phyloP scores from a whole-genome alignment of 2,329 filamentous ascomycete species.

The Moelleriella libera region DNA sequence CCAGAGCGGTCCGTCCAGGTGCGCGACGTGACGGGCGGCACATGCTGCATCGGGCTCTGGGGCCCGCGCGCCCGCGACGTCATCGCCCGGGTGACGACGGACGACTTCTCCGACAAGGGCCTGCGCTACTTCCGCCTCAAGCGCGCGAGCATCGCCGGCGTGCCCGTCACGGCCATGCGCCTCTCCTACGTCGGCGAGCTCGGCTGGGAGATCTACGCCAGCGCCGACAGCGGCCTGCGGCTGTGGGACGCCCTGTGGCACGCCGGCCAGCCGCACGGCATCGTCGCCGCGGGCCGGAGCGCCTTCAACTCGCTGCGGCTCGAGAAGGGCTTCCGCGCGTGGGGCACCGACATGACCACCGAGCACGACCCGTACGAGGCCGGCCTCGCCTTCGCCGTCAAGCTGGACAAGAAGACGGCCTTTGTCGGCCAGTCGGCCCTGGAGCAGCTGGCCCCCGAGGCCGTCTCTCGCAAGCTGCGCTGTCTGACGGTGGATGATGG shows the following conservation, averaged over 20 bases:
- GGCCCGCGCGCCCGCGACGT: conserved; percentile 41
- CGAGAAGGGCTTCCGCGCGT: conserved; percentile 44
- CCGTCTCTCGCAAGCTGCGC: conserved; percentile 21
- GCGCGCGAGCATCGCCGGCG: conserved; percentile 31
- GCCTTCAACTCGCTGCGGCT: conserved; percentile 45
- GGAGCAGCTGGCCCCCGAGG: conserved; percentile 21
- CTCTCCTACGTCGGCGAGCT: conserved; percentile 47
- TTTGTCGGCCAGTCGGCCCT: conserved; percentile 40
- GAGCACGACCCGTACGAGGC: conserved; percentile 48
- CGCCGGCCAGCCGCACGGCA: conserved; percentile 37
- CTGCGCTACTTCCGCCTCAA: conserved; percentile 37
- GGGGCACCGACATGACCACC: conserved; percentile 42
- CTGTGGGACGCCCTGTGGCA: conserved; percentile 45
- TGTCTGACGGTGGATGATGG: conserved; percentile 43
- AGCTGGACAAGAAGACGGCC: conserved; percentile 24
- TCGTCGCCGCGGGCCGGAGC: conserved; percentile 42
- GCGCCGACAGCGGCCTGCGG: conserved; percentile 39
- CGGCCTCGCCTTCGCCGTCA: conserved; percentile 36
- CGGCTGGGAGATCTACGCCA: conserved; percentile 49
- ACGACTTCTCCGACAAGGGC: conserved; percentile 29
- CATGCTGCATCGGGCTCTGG: conserved; percentile 49
- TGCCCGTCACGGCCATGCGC: conserved; percentile 40
- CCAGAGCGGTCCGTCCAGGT: conserved; percentile 33
- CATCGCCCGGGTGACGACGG: conserved; percentile 26
- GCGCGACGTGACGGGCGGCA: conserved; percentile 43